A percentile compares a stretch with the other conserved stretches of the same genome.
Evolutionary conservation across 78 protist genomes (phyloP).

Genomic region (Anaeramoeba flamelloides): DNA sequence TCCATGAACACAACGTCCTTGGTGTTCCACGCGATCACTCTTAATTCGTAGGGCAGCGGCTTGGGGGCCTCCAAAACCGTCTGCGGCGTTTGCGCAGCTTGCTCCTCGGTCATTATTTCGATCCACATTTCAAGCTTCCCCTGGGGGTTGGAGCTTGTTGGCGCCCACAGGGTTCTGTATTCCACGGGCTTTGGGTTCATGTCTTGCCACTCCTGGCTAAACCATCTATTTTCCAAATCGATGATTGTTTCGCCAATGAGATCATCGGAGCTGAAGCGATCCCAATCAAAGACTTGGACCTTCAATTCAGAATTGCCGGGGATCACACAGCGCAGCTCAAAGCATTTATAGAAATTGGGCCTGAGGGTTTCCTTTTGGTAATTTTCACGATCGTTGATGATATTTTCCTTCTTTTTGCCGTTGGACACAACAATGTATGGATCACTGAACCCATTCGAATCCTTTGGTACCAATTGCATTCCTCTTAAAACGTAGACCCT

Average conservation of each 20-base stretch:
- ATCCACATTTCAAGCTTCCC: conserved; percentile 12
- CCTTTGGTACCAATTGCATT: conserved; percentile 1
- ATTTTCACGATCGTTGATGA: not conserved
- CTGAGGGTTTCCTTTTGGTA: conserved; percentile 4
- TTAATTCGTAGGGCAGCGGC: conserved; percentile 1
- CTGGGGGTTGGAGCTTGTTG: conserved; percentile 6
- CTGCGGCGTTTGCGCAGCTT: not conserved
- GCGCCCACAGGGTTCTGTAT: conserved; percentile 2
- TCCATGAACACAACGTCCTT: conserved; percentile 10
- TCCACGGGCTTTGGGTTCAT: not conserved
- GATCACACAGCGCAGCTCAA: not conserved
- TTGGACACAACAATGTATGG: not conserved
- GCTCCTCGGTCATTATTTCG: conserved; percentile 6
- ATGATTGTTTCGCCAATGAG: conserved; percentile 11
- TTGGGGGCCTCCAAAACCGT: not conserved
- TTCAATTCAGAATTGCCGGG: not conserved
- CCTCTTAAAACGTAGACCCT: conserved; percentile 12
- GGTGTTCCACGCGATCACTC: conserved; percentile 1
- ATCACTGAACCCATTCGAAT: not conserved
- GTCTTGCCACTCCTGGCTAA: not conserved
- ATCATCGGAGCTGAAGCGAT: not conserved
- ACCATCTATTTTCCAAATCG: conserved; percentile 8
- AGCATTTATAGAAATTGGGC: conserved; percentile 2
- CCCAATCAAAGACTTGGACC: conserved; percentile 4
- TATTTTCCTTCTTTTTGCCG: conserved; percentile 1